Evolutionary conservation across 2,329 filamentous ascomycete species (phyloP).

Genomic region (Talaromyces marneffei): DNA sequence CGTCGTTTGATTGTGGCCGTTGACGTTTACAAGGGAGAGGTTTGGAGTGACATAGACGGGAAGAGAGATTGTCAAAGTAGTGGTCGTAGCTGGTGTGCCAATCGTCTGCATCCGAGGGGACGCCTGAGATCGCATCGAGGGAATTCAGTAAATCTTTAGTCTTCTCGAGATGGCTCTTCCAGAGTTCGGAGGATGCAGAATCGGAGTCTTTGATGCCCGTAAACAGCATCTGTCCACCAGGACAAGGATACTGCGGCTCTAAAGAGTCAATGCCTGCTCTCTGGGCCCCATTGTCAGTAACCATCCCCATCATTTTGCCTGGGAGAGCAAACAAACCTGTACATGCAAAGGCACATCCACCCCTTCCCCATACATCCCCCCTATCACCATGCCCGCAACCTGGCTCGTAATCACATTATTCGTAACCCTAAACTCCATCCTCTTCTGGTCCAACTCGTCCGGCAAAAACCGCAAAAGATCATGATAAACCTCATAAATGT

Average conservation of each 20-base stretch:
- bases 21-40: constrained; percentile 65
- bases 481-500: constrained; percentile 71
- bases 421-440: constrained; percentile 64
- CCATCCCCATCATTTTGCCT: neutral
- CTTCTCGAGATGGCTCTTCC: constrained; percentile 59
- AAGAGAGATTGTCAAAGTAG: constrained; percentile 79
- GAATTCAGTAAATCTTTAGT: constrained; percentile 50
- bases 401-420: constrained; percentile 79
- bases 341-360: constrained; percentile 45
- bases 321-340: constrained; percentile 33
- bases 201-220: constrained; percentile 35
- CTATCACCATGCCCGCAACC: constrained; percentile 68
- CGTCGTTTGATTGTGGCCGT: constrained; percentile 28
- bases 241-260: constrained; percentile 66
- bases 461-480: constrained; percentile 64
- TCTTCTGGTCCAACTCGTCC: constrained; percentile 36
- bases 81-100: constrained; percentile 69
- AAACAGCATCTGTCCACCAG: constrained; percentile 44
- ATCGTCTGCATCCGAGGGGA: constrained; percentile 49
- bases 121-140: constrained; percentile 64
- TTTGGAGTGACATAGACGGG: constrained; percentile 68
- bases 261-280: constrained; percentile 59
- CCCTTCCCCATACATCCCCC: constrained; percentile 57
- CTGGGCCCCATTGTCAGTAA: neutral
- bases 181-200: constrained; percentile 40